A percentile compares a stretch with the other conserved stretches of the same genome.
Conservation (phyloP, 176 grass and related monocot species). For the Puya raimondii region DNA sequence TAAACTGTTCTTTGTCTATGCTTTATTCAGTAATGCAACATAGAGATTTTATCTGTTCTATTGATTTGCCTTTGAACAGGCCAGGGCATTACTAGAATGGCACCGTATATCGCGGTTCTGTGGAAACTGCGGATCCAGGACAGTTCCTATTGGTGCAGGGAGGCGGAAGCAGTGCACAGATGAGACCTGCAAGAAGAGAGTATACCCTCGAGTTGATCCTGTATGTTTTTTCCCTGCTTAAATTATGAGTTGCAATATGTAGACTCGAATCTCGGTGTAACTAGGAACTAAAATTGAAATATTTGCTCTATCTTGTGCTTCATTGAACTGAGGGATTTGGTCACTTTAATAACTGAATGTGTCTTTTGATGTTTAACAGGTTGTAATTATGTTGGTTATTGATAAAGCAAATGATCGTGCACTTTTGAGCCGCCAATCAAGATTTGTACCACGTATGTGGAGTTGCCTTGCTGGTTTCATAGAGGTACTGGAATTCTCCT, state of each 20-base stretch:
- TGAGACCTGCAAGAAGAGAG: conserved; percentile 74
- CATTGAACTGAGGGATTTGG: not conserved
- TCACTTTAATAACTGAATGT: not conserved
- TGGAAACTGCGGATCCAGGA: conserved; percentile 66
- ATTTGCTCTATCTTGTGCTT: not conserved
- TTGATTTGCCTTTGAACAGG: conserved; percentile 32
- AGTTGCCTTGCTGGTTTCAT: conserved; percentile 97
- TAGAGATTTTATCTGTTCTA: conserved; percentile 1
- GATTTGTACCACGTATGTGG: conserved; percentile 90
- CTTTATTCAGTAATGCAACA: not conserved
- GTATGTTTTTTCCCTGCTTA: conserved; percentile 28
- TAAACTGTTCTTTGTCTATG: not conserved
- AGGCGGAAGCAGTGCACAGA: conserved; percentile 76
- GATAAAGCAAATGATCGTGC: conserved; percentile 75
- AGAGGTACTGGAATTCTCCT: conserved; percentile 36
- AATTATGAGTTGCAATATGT: not conserved
- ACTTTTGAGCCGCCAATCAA: conserved; percentile 74
- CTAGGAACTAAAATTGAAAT: too few species aligned
- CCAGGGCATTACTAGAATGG: conserved; percentile 74
- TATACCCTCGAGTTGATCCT: conserved; percentile 86
- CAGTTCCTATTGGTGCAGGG: conserved; percentile 55
- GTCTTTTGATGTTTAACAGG: conserved; percentile 29
- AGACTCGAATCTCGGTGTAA: too few species aligned
- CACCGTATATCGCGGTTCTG: conserved; percentile 67
- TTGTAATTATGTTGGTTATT: conserved; percentile 95